phyloP scores from a whole-genome alignment of 345 rosid genomes.

The Citrus australasica region DNA sequence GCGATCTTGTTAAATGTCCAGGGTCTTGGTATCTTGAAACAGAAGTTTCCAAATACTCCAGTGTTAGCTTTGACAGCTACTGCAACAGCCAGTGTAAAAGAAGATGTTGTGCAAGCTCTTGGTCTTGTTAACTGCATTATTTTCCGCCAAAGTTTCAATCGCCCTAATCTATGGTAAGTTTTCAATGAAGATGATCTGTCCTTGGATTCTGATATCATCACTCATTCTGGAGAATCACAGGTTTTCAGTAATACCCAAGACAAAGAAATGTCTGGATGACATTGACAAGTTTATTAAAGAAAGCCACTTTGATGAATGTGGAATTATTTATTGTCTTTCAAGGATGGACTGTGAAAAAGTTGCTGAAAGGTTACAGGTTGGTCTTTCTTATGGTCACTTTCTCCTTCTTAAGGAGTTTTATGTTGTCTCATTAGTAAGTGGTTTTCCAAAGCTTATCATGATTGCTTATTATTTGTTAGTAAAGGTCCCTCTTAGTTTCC shows the following conservation, averaged over 20 bases:
- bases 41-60: constrained; percentile 84
- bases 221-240: constrained; percentile 48
- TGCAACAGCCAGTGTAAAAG: constrained; percentile 98
- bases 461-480: neutral
- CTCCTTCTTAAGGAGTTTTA: neutral
- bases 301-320: constrained; percentile 93
- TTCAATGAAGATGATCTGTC: constrained; percentile 17
- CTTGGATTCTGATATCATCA: constrained; percentile 17
- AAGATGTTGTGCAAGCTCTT: constrained; percentile 99
- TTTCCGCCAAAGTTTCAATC: constrained; percentile 96
- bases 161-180: constrained; percentile 82
- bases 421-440: neutral
- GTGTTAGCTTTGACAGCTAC: constrained; percentile 97
- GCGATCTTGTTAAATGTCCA: constrained; percentile 29
- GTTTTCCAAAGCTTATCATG: neutral
- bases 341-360: constrained; percentile 99
- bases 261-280: constrained; percentile 87
- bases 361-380: constrained; percentile 83
- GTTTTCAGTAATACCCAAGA: constrained; percentile 81
- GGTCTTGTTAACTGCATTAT: constrained; percentile 92
- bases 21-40: constrained; percentile 96
- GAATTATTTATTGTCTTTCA: constrained; percentile 97
- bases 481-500: neutral
- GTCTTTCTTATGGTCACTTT: constrained; percentile 18
- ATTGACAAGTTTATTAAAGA: constrained; percentile 87